A percentile compares a stretch with the other conserved stretches of the same genome.
Conservation (phyloP, 306 rosid genomes). For the Psophocarpus tetragonolobus region DNA sequence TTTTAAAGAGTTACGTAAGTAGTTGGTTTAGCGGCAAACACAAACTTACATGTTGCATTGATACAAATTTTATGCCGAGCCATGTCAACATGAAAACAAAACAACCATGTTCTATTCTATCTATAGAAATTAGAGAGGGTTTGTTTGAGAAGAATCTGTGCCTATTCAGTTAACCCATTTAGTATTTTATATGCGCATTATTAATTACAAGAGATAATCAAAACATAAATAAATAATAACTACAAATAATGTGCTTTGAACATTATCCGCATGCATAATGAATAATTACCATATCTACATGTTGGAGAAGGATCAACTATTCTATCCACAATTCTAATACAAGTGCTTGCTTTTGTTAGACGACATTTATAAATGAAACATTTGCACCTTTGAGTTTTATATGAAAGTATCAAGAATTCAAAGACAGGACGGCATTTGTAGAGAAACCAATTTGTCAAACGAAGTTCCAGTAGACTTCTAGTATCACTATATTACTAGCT, state of each 20-base stretch:
- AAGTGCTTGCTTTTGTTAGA: not conserved
- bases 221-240: not conserved
- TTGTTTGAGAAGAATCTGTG: not conserved
- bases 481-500: not conserved
- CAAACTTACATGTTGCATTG: not conserved
- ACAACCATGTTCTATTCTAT: slow-evolving; percentile 12
- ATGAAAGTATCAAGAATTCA: not conserved
- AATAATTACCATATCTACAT: not conserved
- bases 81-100: slow-evolving; percentile 6
- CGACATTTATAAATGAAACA: not conserved
- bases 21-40: slow-evolving; percentile 1
- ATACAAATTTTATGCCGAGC: not conserved
- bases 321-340: not conserved
- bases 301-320: not conserved
- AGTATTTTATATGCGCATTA: not conserved
- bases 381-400: not conserved
- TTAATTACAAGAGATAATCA: not conserved
- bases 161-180: not conserved
- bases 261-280: not conserved
- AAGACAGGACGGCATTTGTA: not conserved
- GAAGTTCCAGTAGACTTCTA: not conserved
- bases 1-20: not conserved
- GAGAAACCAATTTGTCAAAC: not conserved
- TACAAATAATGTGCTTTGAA: not conserved
- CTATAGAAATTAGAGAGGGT: not conserved